Conservation (phyloP, 768 basidiomycete genomes). For the Kondoa malvinella region DNA sequence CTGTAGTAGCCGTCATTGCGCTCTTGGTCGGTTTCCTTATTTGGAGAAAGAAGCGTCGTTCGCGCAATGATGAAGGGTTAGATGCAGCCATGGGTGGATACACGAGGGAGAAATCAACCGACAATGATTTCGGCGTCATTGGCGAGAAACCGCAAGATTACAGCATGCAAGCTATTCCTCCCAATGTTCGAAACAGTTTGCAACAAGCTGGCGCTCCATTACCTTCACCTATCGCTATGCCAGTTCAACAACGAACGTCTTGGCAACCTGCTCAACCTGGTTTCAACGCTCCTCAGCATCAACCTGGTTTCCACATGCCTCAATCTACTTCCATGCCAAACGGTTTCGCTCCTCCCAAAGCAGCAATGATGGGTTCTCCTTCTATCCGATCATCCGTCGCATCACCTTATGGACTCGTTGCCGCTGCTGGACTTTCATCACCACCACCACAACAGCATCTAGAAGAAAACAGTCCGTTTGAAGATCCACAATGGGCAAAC, state of each 20-base stretch:
- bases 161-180: not conserved
- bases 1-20: constrained; percentile 1
- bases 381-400: not conserved
- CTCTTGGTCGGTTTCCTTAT: not conserved
- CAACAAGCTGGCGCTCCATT: not conserved
- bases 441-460: not conserved
- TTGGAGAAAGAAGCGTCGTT: not conserved
- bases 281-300: too few relatives aligned
- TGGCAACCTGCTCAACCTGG: too few relatives aligned
- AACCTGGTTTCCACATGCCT: not conserved
- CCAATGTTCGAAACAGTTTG: not conserved
- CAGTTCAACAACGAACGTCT: too few relatives aligned
- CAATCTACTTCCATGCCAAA: not conserved
- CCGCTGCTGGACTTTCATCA: not conserved
- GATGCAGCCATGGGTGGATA: not conserved
- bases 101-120: not conserved
- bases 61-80: not conserved
- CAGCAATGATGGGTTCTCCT: constrained; percentile 4
- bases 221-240: too few relatives aligned
- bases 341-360: not conserved
- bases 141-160: not conserved
- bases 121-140: not conserved
- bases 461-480: constrained; percentile 20
- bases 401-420: not conserved
- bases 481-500: constrained; percentile 23